Conservation (phyloP, 1,139 yeast genomes). For the Candida pseudocylindracea region DNA sequence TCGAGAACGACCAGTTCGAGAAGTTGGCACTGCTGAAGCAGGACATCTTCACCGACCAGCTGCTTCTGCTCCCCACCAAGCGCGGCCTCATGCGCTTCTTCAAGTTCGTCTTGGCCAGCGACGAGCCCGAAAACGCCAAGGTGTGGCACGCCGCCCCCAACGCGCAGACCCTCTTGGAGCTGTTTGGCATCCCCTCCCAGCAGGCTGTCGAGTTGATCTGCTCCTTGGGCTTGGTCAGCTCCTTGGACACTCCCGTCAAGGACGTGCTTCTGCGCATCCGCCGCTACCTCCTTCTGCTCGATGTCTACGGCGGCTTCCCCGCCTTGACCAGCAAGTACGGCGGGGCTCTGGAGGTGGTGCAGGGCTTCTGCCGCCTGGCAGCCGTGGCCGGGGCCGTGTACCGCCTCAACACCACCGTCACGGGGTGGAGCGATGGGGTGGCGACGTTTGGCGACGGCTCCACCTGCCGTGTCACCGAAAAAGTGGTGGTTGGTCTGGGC, state of each 20-base stretch:
- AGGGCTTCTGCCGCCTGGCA: constrained; percentile 93
- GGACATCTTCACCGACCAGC: constrained; percentile 82
- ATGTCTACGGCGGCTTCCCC: constrained; percentile 87
- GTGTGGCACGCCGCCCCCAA: constrained; percentile 18
- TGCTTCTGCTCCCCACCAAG: constrained; percentile 53
- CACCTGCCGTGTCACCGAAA: constrained; percentile 50
- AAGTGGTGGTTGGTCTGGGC: constrained; percentile 38
- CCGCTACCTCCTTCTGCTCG: constrained; percentile 69
- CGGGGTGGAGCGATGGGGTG: constrained; percentile 44
- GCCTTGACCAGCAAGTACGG: constrained; percentile 85
- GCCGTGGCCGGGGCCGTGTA: constrained; percentile 97
- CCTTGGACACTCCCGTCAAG: constrained; percentile 36
- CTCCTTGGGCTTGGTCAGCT: constrained; percentile 63
- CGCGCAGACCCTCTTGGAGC: constrained; percentile 12
- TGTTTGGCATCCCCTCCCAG: constrained; percentile 31
- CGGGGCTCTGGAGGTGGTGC: constrained; percentile 89
- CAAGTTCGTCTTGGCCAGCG: constrained; percentile 57
- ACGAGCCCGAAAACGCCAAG: constrained; percentile 6
- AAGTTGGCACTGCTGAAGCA: constrained; percentile 60
- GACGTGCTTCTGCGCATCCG: constrained; percentile 64
- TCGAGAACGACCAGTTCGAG: constrained; percentile 63
- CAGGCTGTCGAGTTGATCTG: constrained; percentile 68
- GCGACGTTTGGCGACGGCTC: constrained; percentile 69
- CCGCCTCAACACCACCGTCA: constrained; percentile 48
- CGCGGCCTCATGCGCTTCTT: constrained; percentile 81